Evolutionary conservation across 2,329 filamentous ascomycete species (phyloP), one percentile per base, ranked within the genome.

Genomic region (Malbranchea cinnamomea): DNA sequence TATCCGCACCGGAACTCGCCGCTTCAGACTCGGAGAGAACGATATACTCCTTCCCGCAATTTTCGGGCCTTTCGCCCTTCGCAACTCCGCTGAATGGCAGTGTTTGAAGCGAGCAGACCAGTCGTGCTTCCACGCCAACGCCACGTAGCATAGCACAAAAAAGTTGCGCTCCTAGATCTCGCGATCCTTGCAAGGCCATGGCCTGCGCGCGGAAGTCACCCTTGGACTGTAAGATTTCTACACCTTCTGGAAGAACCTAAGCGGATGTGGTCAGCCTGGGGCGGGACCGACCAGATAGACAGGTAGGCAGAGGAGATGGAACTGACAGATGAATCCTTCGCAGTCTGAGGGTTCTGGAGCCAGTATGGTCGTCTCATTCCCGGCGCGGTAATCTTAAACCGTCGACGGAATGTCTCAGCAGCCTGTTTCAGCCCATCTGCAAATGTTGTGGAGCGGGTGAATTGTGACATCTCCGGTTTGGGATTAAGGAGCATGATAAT

Each of bases 41-140:
- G 34, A 53, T 61, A 40, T 43, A 57, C 28, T 47, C 38, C 11
- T 44, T 39, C 16, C 49, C 40, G 9, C 51, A 44, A 45, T 63
- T 59, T 29, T 46, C 47, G 7, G 64, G 53, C 16, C 59, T 56
- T 35, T 56, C 39, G 33, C 51, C 49, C 48, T 64, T 54, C 2
- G 54, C 51, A 8, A 53, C 51, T 2, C 56, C 66, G 2, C 65
- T 61, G 41, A 85, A 85, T 0, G 79, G 67, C 1, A 98, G 62
- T 2, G 77, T 72, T 41, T 98, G 89, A 3, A 98, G 59, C 4
- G 89, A 98, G 52, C 84, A 94, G 1, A 95, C 79, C 4, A 98
- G 63, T 8, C 89, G 70, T 4, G 81, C 67, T 38, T 83, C 73
- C 5, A 95, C 72, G 2, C 82, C 84, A n/a, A 68, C 72, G n/a